phyloP scores from a whole-genome alignment of 2,329 filamentous ascomycete genomes.

The Sclerotinia glacialis region DNA sequence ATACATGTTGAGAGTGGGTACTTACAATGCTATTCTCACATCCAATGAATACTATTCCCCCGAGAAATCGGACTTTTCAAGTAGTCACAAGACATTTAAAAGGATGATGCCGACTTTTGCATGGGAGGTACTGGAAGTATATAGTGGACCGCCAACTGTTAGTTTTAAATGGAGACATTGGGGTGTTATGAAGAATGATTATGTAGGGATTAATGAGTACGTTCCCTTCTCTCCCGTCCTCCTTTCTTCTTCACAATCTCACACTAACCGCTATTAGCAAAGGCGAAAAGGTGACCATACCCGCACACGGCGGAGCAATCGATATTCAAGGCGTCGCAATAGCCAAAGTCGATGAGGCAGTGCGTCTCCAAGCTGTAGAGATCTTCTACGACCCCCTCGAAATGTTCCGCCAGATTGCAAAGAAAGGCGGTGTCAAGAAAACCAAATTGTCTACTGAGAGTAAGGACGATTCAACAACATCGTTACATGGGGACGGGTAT shows the following conservation, averaged over 20 bases:
- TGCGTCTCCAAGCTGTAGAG: slow-evolving; percentile 57
- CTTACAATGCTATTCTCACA: slow-evolving; percentile 65
- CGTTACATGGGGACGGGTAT: slow-evolving; percentile 27
- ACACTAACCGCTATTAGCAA: slow-evolving; percentile 44
- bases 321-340: slow-evolving; percentile 63
- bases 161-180: slow-evolving; percentile 67
- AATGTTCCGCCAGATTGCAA: slow-evolving; percentile 64
- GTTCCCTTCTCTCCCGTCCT: neutral
- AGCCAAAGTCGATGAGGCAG: slow-evolving; percentile 58
- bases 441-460: neutral
- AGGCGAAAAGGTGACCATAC: slow-evolving; percentile 60
- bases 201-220: slow-evolving; percentile 52
- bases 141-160: slow-evolving; percentile 60
- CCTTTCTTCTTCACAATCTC: too few relatives aligned
- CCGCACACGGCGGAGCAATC: slow-evolving; percentile 58
- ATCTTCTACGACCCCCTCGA: slow-evolving; percentile 65
- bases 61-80: slow-evolving; percentile 57
- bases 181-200: slow-evolving; percentile 65
- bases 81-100: slow-evolving; percentile 68
- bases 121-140: slow-evolving; percentile 68
- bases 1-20: slow-evolving; percentile 65
- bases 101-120: slow-evolving; percentile 71
- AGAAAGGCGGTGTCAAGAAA: slow-evolving; percentile 40
- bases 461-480: slow-evolving; percentile 25
- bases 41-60: slow-evolving; percentile 64